Conservation (phyloP, 306 rosid genomes). For the Sicyos edulis region DNA sequence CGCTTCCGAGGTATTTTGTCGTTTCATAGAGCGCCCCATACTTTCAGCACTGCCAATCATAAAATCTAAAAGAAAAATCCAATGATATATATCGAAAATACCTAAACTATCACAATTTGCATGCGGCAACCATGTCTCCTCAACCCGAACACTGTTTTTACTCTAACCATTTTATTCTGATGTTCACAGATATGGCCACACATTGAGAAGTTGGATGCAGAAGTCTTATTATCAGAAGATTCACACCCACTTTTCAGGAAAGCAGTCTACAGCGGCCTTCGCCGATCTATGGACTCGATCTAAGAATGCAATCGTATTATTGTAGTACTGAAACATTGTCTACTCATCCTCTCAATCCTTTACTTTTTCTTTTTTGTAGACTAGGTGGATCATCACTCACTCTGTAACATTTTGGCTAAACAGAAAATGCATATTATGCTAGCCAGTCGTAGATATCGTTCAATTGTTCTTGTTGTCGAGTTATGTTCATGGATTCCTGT, state of each 20-base stretch:
- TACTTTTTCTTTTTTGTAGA: not conserved
- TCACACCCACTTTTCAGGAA: slow-evolving; percentile 58
- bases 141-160: not conserved
- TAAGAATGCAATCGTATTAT: slow-evolving; percentile 23
- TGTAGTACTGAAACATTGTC: not conserved
- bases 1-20: slow-evolving; percentile 72
- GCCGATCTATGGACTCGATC: slow-evolving; percentile 38
- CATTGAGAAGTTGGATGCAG: slow-evolving; percentile 74
- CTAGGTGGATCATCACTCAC: slow-evolving; percentile 14
- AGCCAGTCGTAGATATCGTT: not conserved
- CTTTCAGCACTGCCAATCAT: not conserved
- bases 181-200: slow-evolving; percentile 79
- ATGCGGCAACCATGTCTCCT: not conserved
- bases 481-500: slow-evolving; percentile 13
- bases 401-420: not conserved
- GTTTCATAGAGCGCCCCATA: not conserved
- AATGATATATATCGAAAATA: not conserved
- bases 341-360: not conserved
- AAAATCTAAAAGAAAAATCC: not conserved
- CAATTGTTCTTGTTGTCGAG: not conserved
- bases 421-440: not conserved
- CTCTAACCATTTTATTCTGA: slow-evolving; percentile 17
- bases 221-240: slow-evolving; percentile 48
- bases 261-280: slow-evolving; percentile 65
- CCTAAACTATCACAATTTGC: not conserved